Evolutionary conservation across 2,329 filamentous ascomycete genomes (phyloP), one percentile per base, ranked within the genome.

Genomic region (Cladosporium sp.): DNA sequence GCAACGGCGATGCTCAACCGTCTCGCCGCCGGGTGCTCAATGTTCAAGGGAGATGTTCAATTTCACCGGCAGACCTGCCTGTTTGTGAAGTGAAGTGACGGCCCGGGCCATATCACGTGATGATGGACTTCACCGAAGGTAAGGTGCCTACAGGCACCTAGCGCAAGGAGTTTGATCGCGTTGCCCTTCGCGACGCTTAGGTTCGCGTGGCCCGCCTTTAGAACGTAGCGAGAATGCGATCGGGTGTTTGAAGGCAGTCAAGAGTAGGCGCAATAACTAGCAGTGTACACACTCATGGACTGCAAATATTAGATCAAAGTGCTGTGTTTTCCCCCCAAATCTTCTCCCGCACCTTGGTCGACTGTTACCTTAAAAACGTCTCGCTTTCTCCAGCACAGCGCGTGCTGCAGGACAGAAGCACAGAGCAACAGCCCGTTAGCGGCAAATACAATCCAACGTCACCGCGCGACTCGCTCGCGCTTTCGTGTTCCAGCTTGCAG

Each of bases 381-480:
- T 11, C 7, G 26, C 30, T 3, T 14, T 6, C 23, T 43, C 58
- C 58, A 60, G 43, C 58, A 39, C n/a, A n/a, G n/a, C n/a, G n/a
- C 34, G 21, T n/a, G 39, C 21, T 28, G 48, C 48, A 28, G 48
- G 23, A 53, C 26, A 10, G 2, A 14, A 51, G 48, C 48, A 51
- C 48, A 26, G 48, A n/a, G n/a, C n/a, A n/a, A n/a, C n/a, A n/a
- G n/a, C n/a, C n/a, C n/a, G n/a, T n/a, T n/a, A n/a, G n/a, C n/a
- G n/a, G n/a, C n/a, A n/a, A n/a, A n/a, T n/a, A n/a, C n/a, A n/a
- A n/a, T n/a, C n/a, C n/a, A n/a, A 59, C 57, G 57, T 59, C 57
- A 59, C 36, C 13, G 21, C 23, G 25, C 34, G 65, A 56, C 58
- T n/a, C n/a, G n/a, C n/a, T n/a, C n/a, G n/a, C n/a, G n/a, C n/a